Percentiles rank a stretch among this genome's conserved stretches.
These are phyloP conservation scores for Coemansia sp. DNA, from an alignment of 192 early-diverging fungal species.

Conservation along the genomic window DNA sequence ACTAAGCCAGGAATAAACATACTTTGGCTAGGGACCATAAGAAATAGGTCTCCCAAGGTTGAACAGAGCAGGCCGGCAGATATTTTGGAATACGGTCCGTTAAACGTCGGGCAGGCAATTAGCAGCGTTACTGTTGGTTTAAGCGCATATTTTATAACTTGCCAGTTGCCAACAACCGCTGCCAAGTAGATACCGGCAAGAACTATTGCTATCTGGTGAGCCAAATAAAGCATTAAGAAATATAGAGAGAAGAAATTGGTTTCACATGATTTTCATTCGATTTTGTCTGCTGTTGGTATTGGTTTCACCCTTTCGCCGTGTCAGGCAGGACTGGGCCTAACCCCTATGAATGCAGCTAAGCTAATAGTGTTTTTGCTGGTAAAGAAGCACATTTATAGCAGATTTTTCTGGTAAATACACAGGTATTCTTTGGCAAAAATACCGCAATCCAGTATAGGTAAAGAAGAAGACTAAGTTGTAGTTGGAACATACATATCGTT, in stretches of 20 bases:
- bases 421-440: no score
- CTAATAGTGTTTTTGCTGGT: background rate
- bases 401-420: no score
- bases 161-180: constrained; percentile 17
- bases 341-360: no score
- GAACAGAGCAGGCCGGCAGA: constrained; percentile 37
- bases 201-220: constrained; percentile 12
- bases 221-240: background rate
- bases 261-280: no score
- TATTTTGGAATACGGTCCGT: background rate
- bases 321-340: no score
- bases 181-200: constrained; percentile 23
- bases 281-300: no score
- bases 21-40: constrained; percentile 33
- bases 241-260: background rate
- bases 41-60: constrained; percentile 27
- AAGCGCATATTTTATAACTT: constrained; percentile 23
- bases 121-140: constrained; percentile 45
- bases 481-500: no score
- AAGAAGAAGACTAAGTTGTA: no score
- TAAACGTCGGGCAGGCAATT: constrained; percentile 23
- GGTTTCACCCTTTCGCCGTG: no score
- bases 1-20: constrained; percentile 43
- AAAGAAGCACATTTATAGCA: no score
- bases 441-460: no score